Evolutionary conservation across 2,329 filamentous ascomycete species (phyloP).

Genomic region (Monilinia fructigena): DNA sequence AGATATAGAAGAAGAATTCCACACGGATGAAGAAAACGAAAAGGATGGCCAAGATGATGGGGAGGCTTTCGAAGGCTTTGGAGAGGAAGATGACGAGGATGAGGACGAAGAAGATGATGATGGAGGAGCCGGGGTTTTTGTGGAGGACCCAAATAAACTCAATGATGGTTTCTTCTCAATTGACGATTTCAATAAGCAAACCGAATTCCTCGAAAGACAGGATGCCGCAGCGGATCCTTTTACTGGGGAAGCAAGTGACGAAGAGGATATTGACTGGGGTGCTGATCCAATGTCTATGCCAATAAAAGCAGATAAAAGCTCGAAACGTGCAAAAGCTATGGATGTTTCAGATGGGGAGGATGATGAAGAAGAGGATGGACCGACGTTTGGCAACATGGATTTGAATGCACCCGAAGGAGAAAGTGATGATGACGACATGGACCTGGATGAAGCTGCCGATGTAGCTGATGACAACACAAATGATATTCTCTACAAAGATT

Average conservation of each 20-base stretch:
- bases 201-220: slow-evolving; percentile 83
- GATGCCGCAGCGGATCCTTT: slow-evolving; percentile 75
- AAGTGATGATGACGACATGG: slow-evolving; percentile 55
- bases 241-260: slow-evolving; percentile 73
- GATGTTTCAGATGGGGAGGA: slow-evolving; percentile 43
- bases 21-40: slow-evolving; percentile 41
- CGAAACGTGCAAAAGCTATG: slow-evolving; percentile 39
- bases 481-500: slow-evolving; percentile 86
- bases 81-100: slow-evolving; percentile 39
- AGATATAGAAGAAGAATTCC: slow-evolving; percentile 38
- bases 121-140: slow-evolving; percentile 54
- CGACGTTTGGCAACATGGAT: slow-evolving; percentile 79
- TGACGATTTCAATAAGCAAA: slow-evolving; percentile 93
- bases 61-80: slow-evolving; percentile 40
- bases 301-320: slow-evolving; percentile 35
- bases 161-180: slow-evolving; percentile 99
- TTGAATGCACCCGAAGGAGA: slow-evolving; percentile 70
- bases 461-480: slow-evolving; percentile 69
- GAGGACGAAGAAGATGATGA: slow-evolving; percentile 53
- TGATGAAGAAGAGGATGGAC: slow-evolving; percentile 67
- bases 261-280: slow-evolving; percentile 87
- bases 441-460: slow-evolving; percentile 56
- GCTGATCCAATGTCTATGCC: slow-evolving; percentile 64
- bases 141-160: slow-evolving; percentile 75
- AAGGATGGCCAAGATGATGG: slow-evolving; percentile 33